phyloP scores from a whole-genome alignment of 2,329 filamentous ascomycete species.

The Ascochyta koolunga region DNA sequence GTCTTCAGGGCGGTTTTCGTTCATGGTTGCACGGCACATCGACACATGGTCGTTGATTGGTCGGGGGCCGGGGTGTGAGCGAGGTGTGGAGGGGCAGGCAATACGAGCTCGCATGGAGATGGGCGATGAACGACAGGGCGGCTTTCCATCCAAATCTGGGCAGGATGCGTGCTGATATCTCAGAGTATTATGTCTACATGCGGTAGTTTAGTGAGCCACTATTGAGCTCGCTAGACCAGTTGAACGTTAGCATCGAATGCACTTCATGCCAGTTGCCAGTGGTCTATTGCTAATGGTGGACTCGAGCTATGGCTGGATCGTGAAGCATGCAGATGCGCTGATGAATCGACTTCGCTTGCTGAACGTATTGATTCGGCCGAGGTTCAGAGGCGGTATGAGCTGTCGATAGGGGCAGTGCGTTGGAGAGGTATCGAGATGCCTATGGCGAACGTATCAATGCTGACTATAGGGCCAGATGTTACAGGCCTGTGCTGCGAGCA shows the following conservation, averaged over 20 bases:
- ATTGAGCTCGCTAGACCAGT: neutral
- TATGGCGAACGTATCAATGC: too few relatives aligned
- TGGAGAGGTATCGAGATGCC: too few relatives aligned
- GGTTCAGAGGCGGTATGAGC: too few relatives aligned
- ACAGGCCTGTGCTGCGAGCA: neutral
- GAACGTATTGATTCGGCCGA: neutral
- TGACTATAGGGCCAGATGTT: too few relatives aligned
- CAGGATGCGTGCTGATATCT: too few relatives aligned
- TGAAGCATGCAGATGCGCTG: too few relatives aligned
- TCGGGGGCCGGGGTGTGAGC: neutral
- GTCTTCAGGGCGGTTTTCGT: neutral
- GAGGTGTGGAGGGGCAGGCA: conserved; percentile 7
- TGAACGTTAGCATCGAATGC: neutral
- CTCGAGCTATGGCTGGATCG: neutral
- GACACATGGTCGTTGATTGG: conserved; percentile 3
- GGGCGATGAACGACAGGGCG: neutral
- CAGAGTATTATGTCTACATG: too few relatives aligned
- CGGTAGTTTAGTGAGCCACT: neutral
- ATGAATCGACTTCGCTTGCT: neutral
- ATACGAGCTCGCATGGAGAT: conserved; percentile 8
- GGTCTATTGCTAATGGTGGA: neutral
- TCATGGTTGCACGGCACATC: conserved; percentile 9
- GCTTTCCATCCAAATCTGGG: too few relatives aligned
- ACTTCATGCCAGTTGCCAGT: neutral
- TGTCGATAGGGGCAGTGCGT: too few relatives aligned